Evolutionary conservation across 2,329 filamentous ascomycete species (phyloP).

Genomic region (Annulohypoxylon truncatum): DNA sequence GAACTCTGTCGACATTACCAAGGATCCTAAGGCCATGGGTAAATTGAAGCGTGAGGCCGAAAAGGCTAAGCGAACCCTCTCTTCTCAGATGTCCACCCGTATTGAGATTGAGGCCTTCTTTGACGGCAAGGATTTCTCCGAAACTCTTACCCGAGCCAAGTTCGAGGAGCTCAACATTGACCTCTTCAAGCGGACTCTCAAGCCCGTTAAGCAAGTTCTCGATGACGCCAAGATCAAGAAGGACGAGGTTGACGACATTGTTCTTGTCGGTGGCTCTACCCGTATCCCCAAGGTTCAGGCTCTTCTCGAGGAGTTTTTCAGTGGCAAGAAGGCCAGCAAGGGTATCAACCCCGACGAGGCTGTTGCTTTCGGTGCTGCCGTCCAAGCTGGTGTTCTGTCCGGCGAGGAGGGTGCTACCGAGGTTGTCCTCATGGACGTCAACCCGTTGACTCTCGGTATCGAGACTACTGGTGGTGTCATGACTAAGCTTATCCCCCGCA

Average conservation of each 20-base stretch:
- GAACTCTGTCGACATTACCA: conserved; percentile 89
- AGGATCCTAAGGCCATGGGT: conserved; percentile 97
- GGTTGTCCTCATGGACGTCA: conserved; percentile 95
- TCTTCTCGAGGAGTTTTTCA: conserved; percentile 96
- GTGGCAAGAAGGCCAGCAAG: conserved; percentile 97
- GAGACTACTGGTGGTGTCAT: conserved; percentile 98
- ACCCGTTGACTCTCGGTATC: conserved; percentile 95
- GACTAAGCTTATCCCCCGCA: conserved; percentile 95
- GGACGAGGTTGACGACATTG: conserved; percentile 93
- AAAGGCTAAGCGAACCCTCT: conserved; percentile 98
- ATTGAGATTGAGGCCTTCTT: conserved; percentile 98
- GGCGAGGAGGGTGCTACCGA: conserved; percentile 85
- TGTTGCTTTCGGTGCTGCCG: conserved; percentile 96
- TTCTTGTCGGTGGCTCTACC: conserved; percentile 97
- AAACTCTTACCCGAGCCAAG: conserved; percentile 98
- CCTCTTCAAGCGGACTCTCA: conserved; percentile 98
- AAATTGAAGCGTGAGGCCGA: conserved; percentile 99
- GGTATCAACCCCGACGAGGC: conserved; percentile 99
- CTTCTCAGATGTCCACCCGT: conserved; percentile 90
- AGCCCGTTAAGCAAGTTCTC: conserved; percentile 98
- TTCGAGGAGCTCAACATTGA: conserved; percentile 99
- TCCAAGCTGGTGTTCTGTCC: conserved; percentile 95
- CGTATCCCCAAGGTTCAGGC: conserved; percentile 98
- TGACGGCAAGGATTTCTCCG: conserved; percentile 96
- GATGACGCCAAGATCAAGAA: conserved; percentile 99